Percentiles rank a stretch among this genome's conserved stretches.
Conservation (phyloP, 1,139 yeast genomes). For the Meyerozyma sp. region DNA sequence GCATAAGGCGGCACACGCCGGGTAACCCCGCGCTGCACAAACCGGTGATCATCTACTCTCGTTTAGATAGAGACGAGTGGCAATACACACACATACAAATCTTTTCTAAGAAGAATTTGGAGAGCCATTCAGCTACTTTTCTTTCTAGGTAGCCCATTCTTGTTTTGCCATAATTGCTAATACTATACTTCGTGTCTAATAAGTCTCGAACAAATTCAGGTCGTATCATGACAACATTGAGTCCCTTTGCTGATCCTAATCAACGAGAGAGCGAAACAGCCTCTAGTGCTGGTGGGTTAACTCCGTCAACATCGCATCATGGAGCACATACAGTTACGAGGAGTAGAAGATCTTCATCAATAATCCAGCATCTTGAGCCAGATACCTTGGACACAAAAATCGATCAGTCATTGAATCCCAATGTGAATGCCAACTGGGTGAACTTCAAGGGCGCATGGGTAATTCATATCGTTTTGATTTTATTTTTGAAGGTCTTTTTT, state of each 20-base stretch:
- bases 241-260: slow-evolving; percentile 6
- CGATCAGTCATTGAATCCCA: slow-evolving; percentile 85
- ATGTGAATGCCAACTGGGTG: slow-evolving; percentile 94
- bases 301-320: slow-evolving; percentile 27
- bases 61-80: not conserved
- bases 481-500: slow-evolving; percentile 66
- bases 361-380: slow-evolving; percentile 85
- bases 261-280: slow-evolving; percentile 8
- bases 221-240: not conserved
- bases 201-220: not conserved
- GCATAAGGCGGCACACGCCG: slow-evolving; percentile 5
- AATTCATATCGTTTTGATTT: slow-evolving; percentile 79
- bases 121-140: not conserved
- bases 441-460: slow-evolving; percentile 95
- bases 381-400: slow-evolving; percentile 89
- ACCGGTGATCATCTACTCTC: not conserved
- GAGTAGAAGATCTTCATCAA: slow-evolving; percentile 43
- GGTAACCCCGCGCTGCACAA: not conserved
- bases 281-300: slow-evolving; percentile 10
- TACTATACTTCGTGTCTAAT: too few species aligned
- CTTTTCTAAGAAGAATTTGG: not conserved
- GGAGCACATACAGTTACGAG: slow-evolving; percentile 23
- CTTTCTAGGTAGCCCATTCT: not conserved
- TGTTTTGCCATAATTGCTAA: not conserved
- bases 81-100: not conserved